These are phyloP conservation scores for Neonectria coccinea DNA, from an alignment of 2,329 filamentous ascomycete genomes.

Conservation along the genomic window DNA sequence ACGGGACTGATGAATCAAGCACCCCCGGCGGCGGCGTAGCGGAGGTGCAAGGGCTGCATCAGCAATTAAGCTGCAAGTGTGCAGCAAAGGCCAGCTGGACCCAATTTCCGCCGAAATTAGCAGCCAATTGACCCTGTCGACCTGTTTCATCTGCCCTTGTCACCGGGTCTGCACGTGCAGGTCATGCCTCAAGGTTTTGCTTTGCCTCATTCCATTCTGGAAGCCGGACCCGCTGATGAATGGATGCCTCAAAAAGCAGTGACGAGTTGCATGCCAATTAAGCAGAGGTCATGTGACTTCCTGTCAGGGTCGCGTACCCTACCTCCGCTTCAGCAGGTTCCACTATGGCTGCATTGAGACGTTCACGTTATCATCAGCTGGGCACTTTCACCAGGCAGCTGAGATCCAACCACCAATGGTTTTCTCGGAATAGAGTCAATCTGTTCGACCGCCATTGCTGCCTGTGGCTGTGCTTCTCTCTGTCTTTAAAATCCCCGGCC, in stretches of 20 bases:
- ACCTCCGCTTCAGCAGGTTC: not conserved
- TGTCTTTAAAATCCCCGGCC: not conserved
- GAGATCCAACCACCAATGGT: not conserved
- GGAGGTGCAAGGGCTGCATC: conserved; percentile 20
- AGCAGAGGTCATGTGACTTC: conserved; percentile 48
- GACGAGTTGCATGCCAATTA: not conserved
- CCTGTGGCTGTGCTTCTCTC: conserved; percentile 19
- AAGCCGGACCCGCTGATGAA: not conserved
- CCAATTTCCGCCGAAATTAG: conserved; percentile 47
- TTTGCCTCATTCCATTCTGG: conserved; percentile 15
- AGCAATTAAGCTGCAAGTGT: conserved; percentile 36
- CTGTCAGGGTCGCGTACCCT: conserved; percentile 46
- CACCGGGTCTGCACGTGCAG: conserved; percentile 19
- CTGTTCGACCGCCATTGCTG: conserved; percentile 20
- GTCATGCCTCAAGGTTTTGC: conserved; percentile 3
- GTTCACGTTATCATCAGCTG: conserved; percentile 11
- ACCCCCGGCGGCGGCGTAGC: not conserved
- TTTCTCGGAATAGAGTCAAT: conserved; percentile 23
- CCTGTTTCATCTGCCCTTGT: conserved; percentile 34
- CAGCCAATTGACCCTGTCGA: conserved; percentile 36
- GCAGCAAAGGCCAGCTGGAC: conserved; percentile 25
- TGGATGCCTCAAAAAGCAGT: not conserved
- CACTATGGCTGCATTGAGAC: conserved; percentile 17
- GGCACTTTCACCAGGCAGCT: conserved; percentile 10
- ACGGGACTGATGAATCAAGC: conserved; percentile 4